A percentile compares a stretch with the other conserved stretches of the same genome.
phyloP scores from a whole-genome alignment of 2,329 filamentous ascomycete genomes.

The Neurospora crassa region DNA sequence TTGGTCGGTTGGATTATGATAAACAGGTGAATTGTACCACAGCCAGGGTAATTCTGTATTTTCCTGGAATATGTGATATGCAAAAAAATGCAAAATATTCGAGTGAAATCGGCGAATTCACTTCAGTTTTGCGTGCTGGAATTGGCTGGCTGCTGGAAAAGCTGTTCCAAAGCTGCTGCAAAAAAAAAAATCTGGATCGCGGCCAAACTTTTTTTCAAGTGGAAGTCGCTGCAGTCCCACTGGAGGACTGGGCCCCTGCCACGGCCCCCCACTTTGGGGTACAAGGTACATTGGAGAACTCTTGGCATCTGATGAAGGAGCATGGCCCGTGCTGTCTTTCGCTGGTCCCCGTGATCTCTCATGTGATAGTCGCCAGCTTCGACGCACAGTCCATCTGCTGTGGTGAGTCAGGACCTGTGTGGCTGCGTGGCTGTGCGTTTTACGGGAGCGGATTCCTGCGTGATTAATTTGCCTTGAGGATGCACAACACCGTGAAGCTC shows the following conservation, averaged over 20 bases:
- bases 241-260: not conserved
- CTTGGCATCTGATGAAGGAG: not conserved
- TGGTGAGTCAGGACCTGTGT: not conserved
- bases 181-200: not conserved
- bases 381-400: not conserved
- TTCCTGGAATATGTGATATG: not conserved
- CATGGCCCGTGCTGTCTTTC: not conserved
- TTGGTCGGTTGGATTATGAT: not conserved
- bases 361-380: conserved; percentile 2
- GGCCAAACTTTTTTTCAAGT: conserved; percentile 16
- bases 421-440: not conserved
- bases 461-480: not conserved
- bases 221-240: conserved; percentile 3
- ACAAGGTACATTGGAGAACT: not conserved
- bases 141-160: not conserved
- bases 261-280: conserved; percentile 1
- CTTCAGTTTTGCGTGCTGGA: not conserved
- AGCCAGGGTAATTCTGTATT: not conserved
- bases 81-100: not conserved
- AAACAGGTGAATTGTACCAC: not conserved
- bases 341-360: conserved; percentile 1
- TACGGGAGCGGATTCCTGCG: not conserved
- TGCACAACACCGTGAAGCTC: not conserved
- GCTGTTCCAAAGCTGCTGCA: not conserved
- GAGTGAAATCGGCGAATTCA: not conserved